Conservation (phyloP, 78 protist species). For the Andalucia godoyi region DNA sequence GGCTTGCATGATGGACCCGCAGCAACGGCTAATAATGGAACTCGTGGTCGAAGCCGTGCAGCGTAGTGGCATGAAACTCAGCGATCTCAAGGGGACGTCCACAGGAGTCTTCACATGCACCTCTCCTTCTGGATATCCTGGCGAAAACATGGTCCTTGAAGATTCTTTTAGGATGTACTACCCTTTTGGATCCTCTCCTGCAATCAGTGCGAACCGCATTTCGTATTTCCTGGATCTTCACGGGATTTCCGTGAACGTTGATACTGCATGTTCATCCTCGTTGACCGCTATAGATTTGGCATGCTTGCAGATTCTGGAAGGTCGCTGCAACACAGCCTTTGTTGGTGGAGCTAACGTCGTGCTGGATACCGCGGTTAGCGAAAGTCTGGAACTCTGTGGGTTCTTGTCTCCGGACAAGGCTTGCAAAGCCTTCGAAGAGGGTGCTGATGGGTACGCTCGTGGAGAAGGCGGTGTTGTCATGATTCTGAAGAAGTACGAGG, state of each 20-base stretch:
- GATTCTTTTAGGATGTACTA: not conserved
- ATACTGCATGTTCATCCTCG: slow-evolving; percentile 77
- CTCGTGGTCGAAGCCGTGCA: slow-evolving; percentile 36
- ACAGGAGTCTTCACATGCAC: slow-evolving; percentile 14
- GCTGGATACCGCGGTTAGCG: slow-evolving; percentile 19
- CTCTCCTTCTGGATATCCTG: not conserved
- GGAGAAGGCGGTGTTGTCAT: slow-evolving; percentile 60
- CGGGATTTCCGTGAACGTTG: slow-evolving; percentile 64
- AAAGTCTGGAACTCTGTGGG: slow-evolving; percentile 4
- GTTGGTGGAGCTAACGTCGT: slow-evolving; percentile 60
- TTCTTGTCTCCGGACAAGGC: slow-evolving; percentile 39
- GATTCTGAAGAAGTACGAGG: slow-evolving; percentile 5
- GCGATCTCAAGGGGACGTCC: no score
- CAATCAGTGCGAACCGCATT: slow-evolving; percentile 46
- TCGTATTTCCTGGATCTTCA: slow-evolving; percentile 50
- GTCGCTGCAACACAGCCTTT: slow-evolving; percentile 50
- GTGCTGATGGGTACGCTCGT: slow-evolving; percentile 73
- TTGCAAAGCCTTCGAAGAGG: slow-evolving; percentile 47
- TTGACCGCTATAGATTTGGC: slow-evolving; percentile 57
- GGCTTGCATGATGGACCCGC: slow-evolving; percentile 69
- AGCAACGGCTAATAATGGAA: slow-evolving; percentile 59
- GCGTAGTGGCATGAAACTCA: not conserved
- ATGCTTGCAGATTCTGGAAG: slow-evolving; percentile 11
- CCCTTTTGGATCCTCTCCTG: no score
- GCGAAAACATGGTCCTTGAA: not conserved